Conservation (phyloP, 176 grass and related monocot genomes). For the Chrysopogon serrulatus region DNA sequence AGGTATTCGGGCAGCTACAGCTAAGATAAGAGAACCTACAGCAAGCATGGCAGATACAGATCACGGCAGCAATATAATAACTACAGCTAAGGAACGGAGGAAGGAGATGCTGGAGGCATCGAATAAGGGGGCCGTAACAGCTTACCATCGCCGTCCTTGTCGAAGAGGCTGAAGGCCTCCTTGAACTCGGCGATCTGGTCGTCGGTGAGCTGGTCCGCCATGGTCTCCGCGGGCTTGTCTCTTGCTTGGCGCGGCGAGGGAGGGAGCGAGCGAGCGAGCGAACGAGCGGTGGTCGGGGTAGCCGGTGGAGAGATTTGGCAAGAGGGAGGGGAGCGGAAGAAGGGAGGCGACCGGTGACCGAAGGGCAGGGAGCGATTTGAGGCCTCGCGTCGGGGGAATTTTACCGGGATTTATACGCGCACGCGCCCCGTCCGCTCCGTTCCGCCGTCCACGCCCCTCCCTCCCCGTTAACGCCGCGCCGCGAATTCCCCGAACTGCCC, state of each 20-base stretch:
- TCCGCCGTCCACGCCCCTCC: constrained; percentile 41
- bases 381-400: constrained; percentile 34
- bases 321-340: neutral
- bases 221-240: constrained; percentile 14
- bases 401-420: constrained; percentile 43
- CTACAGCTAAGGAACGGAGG: neutral
- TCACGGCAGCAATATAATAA: neutral
- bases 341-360: neutral
- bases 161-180: constrained; percentile 92
- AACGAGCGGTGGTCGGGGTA: neutral
- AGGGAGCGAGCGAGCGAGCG: neutral
- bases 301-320: constrained; percentile 10
- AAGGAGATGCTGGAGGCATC: neutral
- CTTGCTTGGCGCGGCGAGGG: neutral
- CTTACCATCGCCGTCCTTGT: constrained; percentile 86
- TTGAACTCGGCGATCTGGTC: constrained; percentile 98
- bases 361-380: constrained; percentile 52
- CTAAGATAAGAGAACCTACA: neutral
- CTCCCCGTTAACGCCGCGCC: constrained; percentile 27
- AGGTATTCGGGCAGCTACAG: neutral
- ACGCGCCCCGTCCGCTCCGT: constrained; percentile 27
- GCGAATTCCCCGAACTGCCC: constrained; percentile 18
- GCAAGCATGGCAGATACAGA: neutral
- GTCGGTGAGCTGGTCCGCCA: constrained; percentile 89
- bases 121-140: too few species aligned